A percentile compares a stretch with the other conserved stretches of the same genome.
phyloP scores from a whole-genome alignment of 2,329 filamentous ascomycete species.

The Ophiobolus disseminans region DNA sequence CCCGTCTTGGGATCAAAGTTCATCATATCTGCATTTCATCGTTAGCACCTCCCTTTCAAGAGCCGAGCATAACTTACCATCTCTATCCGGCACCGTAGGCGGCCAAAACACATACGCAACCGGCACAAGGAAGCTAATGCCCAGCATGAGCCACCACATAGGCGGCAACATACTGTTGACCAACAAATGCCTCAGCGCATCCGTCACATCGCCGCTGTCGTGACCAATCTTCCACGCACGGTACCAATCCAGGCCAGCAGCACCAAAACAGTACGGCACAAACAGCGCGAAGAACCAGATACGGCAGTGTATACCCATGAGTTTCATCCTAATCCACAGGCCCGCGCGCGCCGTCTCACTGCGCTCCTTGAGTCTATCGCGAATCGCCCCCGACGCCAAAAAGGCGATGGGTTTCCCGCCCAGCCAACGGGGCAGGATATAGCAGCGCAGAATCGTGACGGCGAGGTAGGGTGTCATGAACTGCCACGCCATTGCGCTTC shows the following conservation, averaged over 20 bases:
- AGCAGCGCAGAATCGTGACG: conserved; percentile 7
- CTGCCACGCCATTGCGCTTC: conserved; percentile 11
- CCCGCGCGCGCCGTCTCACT: neutral
- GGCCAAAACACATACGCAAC: conserved; percentile 4
- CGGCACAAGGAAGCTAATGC: conserved; percentile 1
- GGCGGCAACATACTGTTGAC: conserved; percentile 6
- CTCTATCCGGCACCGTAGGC: conserved; percentile 5
- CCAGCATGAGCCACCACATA: conserved; percentile 8
- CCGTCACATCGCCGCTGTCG: neutral
- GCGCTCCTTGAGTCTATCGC: conserved; percentile 3
- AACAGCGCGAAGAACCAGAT: conserved; percentile 7
- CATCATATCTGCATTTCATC: too few relatives aligned
- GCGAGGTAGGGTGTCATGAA: conserved; percentile 11
- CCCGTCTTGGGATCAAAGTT: conserved; percentile 7
- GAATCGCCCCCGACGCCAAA: neutral
- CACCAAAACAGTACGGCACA: conserved; percentile 5
- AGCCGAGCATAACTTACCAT: too few relatives aligned
- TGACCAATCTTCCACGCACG: neutral
- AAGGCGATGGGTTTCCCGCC: conserved; percentile 8
- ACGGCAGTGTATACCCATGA: conserved; percentile 10
- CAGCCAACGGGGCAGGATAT: conserved; percentile 5
- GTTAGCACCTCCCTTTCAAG: too few relatives aligned
- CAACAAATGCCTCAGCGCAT: neutral
- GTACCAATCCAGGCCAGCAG: conserved; percentile 4
- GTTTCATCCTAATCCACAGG: conserved; percentile 5